A percentile compares a stretch with the other conserved stretches of the same genome.
Conservation (phyloP, 495 filamentous ascomycete species). For the Margaritispora aquatica region DNA sequence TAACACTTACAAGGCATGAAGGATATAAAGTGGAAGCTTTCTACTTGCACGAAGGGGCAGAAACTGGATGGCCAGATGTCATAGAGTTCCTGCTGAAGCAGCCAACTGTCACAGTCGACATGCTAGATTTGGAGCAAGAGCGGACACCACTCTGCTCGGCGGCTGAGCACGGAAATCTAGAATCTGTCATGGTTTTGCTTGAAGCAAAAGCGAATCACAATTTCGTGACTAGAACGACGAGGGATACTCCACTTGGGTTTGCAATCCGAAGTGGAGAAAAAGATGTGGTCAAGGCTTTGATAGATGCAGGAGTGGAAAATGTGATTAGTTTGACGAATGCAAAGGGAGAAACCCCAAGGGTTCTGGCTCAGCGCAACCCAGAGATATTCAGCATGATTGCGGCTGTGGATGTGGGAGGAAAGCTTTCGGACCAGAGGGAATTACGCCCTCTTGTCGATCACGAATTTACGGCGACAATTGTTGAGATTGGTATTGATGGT, state of each 20-base stretch:
- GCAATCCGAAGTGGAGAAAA: conserved; percentile 12
- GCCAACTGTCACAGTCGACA: not conserved
- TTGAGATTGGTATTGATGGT: not conserved
- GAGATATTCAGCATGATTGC: not conserved
- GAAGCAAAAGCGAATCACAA: conserved; percentile 1
- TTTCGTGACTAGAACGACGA: not conserved
- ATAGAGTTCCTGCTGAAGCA: not conserved
- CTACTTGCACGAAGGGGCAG: not conserved
- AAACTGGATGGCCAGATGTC: not conserved
- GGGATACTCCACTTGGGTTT: conserved; percentile 7
- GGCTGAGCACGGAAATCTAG: not conserved
- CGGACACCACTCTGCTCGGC: not conserved
- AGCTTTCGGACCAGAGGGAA: not conserved
- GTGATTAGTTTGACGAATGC: not conserved
- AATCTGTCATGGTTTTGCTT: not conserved
- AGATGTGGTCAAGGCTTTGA: conserved; percentile 11
- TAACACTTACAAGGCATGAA: not conserved
- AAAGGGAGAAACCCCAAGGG: not conserved
- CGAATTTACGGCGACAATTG: not conserved
- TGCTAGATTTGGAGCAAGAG: not conserved
- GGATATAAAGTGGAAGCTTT: not conserved
- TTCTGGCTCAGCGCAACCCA: not conserved
- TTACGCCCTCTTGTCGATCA: not conserved
- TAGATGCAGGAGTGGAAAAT: not conserved
- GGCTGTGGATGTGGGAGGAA: not conserved